Base-by-base conservation (phyloP, 2,329 filamentous ascomycete genomes). In the Cytospora schulzeri region DNA sequence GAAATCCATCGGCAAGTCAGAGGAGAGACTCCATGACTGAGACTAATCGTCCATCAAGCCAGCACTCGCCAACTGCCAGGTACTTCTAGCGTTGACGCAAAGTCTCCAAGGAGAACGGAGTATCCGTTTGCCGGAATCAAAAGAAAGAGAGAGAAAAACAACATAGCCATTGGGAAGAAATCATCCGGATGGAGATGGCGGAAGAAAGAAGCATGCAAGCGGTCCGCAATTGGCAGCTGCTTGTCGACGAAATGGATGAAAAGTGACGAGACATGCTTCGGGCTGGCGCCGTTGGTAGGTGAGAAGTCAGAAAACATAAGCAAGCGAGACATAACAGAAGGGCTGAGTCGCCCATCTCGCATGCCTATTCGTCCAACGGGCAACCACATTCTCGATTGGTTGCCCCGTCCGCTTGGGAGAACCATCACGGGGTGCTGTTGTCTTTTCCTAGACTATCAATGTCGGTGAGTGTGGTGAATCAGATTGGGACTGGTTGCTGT, bases 11-110 rank as follows among this genome's bases (percentile, higher is more conserved):
- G 3, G 2, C 9, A 12, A 22, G n/a, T 48, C 45, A 48, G 11
- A 48, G 19, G 8, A 48, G 50, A 29, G 50, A 26, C 15, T 38
- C 35, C n/a, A 55, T 15, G 15, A 50, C 29, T 29, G 50, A 48
- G 19, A 17, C 29, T 38, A 1, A 29, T 11, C 22, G n/a, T 26
- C n/a, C n/a, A 51, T 24, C 29, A 22, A 35, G 19, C 28, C 53
- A 38, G 52, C 11, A 54, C 52, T 57, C 24, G 41, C 60, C 60
- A 29, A 48, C 53, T 50, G 52, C 29, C 31, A 35, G 53, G 52
- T 64, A 61, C 57, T 64, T 58, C 31, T 57, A 57, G 38, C 53
- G 51, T 22, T 26, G 45, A 57, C 3, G 19, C 14, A 19, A 22
- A 28, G n/a, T 9, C 22, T 48, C 22, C 41, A 29, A 22, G 26